Base-by-base conservation (phyloP, 805 yeast species). In the Yamadazyma olivae region DNA sequence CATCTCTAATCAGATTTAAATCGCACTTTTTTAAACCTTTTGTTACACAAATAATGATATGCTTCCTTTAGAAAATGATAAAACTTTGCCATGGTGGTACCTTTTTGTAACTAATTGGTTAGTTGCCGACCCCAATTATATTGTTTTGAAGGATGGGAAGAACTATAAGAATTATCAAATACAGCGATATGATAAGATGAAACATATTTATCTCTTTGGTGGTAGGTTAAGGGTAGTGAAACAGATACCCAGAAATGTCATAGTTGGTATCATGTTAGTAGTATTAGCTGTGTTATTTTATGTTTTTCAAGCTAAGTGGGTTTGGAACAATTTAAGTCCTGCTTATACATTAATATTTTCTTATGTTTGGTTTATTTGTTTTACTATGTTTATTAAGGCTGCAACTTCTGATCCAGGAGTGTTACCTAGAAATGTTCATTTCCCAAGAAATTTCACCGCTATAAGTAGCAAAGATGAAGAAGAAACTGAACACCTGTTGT, bases 341-440 rank as follows among this genome's bases (percentile, higher is more conserved):
- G 77, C 76, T 3, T 48, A 67, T 4, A 81, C 78, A 4, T 61
- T 84, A 0, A 33, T 79, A 3, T 79, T 81, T 45, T 56, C 72
- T 14, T 85, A 85, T 48, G 50, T 74, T 25, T 81, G 84, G 83
- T 31, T 66, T 4, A 49, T 77, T 27, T 52, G 76, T 2, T n/a
- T 76, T 1, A 32, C 54, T 3, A 71, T 77, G 34, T 77, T 78
- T 41, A 38, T 80, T 6, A 69, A 59, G 38, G 80, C 83, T 0
- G 68, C 83, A 0, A 61, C 75, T 2, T 56, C 72, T 8, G 95
- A 86, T 46, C 86, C 95, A 0, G 95, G 95, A 0, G 56, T 71
- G 3, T 49, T 83, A 8, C 90, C 95, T 1, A 60, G 79, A 40
- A 82, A 83, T 55, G 54, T 81, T 4, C 93, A 86, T 48, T 17